Conservation (phyloP, 106 monocot species). For the Apostasia shenzhenica region DNA sequence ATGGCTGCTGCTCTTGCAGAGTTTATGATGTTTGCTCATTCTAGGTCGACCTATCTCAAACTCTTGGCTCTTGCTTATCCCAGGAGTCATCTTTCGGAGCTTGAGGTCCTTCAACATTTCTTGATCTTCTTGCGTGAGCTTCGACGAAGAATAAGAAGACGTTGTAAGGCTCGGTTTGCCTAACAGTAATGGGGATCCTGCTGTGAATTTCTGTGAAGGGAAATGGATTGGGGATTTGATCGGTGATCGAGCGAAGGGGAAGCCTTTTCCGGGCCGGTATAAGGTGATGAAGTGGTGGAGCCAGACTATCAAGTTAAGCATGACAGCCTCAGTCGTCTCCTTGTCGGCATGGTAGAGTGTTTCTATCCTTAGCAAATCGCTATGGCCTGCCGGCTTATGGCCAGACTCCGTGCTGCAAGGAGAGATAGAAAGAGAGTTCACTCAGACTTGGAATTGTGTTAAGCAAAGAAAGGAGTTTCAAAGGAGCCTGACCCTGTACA, state of each 20-base stretch:
- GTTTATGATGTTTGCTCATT: slow-evolving; percentile 4
- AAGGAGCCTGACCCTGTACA: neutral
- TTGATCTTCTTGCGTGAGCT: slow-evolving; percentile 50
- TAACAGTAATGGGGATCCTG: neutral
- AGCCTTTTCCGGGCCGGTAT: slow-evolving; percentile 41
- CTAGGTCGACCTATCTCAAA: slow-evolving; percentile 4
- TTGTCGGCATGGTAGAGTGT: slow-evolving; percentile 83
- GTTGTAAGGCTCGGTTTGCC: neutral
- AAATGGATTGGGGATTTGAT: slow-evolving; percentile 18
- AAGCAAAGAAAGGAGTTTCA: neutral
- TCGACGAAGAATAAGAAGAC: neutral
- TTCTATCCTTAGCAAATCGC: slow-evolving; percentile 45
- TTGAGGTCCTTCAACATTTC: slow-evolving; percentile 32
- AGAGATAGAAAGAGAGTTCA: neutral
- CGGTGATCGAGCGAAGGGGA: slow-evolving; percentile 30
- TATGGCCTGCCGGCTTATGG: slow-evolving; percentile 19
- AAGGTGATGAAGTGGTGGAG: slow-evolving; percentile 67
- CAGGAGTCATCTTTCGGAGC: slow-evolving; percentile 13
- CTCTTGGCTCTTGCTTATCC: slow-evolving; percentile 63
- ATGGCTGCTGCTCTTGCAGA: slow-evolving; percentile 49
- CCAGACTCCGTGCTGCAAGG: slow-evolving; percentile 48
- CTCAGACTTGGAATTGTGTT: neutral
- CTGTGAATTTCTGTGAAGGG: slow-evolving; percentile 2
- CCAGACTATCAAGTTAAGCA: slow-evolving; percentile 66
- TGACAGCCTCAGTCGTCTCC: slow-evolving; percentile 70